Conservation (phyloP, 1,139 yeast genomes). For the Taphrina communis region DNA sequence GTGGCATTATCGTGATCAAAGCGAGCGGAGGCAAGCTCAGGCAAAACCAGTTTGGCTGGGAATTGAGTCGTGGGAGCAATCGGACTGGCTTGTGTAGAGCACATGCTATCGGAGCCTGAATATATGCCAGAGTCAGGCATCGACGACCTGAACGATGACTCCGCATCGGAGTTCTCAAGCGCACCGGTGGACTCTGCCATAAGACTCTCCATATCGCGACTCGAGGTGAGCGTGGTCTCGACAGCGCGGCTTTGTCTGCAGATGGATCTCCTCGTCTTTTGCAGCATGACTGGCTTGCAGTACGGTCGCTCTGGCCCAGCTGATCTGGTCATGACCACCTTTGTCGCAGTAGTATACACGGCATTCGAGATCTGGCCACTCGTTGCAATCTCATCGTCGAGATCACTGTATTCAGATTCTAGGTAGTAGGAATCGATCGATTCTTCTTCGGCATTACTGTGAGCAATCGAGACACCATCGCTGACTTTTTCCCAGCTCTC, state of each 20-base stretch:
- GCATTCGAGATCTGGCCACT: background rate
- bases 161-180: background rate
- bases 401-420: conserved; percentile 2
- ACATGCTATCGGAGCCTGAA: background rate
- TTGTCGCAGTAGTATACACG: conserved; percentile 10
- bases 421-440: conserved; percentile 6
- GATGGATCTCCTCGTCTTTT: background rate
- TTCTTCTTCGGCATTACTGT: background rate
- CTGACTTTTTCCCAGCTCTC: background rate
- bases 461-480: background rate
- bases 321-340: conserved; percentile 7
- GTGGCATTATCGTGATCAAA: background rate
- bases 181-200: background rate
- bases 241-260: background rate
- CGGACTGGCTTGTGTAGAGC: conserved; percentile 13
- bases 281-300: conserved; percentile 13
- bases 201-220: background rate
- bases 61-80: background rate
- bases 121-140: conserved; percentile 11
- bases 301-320: conserved; percentile 1
- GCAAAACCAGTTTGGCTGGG: background rate
- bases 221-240: background rate
- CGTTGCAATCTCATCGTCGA: background rate
- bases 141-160: background rate
- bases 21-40: background rate